These are phyloP conservation scores for Podila epicladia DNA, from an alignment of 192 early-diverging fungal species.

Conservation along the genomic window DNA sequence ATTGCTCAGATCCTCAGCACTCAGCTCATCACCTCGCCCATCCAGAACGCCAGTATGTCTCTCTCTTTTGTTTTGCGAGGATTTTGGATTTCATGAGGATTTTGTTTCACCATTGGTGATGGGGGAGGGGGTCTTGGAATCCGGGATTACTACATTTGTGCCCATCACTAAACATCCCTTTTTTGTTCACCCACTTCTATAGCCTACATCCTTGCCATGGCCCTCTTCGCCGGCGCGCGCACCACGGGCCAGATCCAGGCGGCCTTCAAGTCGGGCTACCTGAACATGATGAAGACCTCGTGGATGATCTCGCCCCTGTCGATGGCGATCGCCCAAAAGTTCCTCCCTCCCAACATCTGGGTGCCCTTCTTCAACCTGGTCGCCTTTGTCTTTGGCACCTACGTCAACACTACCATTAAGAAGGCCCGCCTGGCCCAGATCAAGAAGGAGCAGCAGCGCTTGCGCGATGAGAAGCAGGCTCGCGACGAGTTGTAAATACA, in stretches of 20 bases:
- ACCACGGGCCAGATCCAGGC: conserved; percentile 57
- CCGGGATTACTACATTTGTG: no score
- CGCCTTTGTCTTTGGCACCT: conserved; percentile 80
- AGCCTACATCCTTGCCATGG: conserved; percentile 88
- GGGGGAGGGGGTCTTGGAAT: no score
- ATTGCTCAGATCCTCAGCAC: conserved; percentile 77
- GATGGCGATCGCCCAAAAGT: conserved; percentile 82
- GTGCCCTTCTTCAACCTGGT: conserved; percentile 93
- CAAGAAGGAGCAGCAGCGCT: conserved; percentile 48
- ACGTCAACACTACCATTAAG: conserved; percentile 83
- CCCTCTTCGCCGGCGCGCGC: conserved; percentile 80
- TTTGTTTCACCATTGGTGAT: no score
- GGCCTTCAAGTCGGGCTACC: conserved; percentile 68
- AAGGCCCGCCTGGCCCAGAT: conserved; percentile 56
- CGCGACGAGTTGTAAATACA: conserved; percentile 44
- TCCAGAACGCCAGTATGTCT: conserved; percentile 80
- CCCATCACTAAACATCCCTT: not conserved
- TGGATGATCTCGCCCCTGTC: conserved; percentile 85
- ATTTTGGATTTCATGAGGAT: not conserved
- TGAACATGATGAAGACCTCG: conserved; percentile 84
- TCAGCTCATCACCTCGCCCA: conserved; percentile 85
- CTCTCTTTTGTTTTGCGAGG: not conserved
- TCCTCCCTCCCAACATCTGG: conserved; percentile 82
- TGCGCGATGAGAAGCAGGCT: conserved; percentile 56
- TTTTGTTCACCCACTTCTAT: not conserved